These are phyloP conservation scores for Drechslera avenae DNA, from an alignment of 2,329 filamentous ascomycete genomes.

Conservation along the genomic window DNA sequence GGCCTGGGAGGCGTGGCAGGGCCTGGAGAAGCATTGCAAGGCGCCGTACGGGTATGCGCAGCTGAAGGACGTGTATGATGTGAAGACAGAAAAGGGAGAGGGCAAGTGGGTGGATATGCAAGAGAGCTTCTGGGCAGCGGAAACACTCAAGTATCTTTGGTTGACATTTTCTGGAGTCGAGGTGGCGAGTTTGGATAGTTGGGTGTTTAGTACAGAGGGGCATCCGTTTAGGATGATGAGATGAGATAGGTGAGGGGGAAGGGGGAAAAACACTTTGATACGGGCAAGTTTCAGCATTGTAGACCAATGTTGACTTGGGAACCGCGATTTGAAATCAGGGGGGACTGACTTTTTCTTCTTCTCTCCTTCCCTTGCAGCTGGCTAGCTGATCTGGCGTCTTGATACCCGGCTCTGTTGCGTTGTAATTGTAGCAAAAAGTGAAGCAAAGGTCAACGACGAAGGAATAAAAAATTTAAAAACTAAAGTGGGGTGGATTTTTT, in stretches of 20 bases:
- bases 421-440: no score
- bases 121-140: constrained; percentile 49
- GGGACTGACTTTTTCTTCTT: no score
- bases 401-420: no score
- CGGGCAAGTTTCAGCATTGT: no score
- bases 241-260: constrained; percentile 11
- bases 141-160: constrained; percentile 51
- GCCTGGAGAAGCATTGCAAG: constrained; percentile 46
- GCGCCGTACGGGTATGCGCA: constrained; percentile 48
- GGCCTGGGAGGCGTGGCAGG: constrained; percentile 51
- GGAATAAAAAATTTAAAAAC: no score
- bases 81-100: constrained; percentile 19
- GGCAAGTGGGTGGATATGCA: constrained; percentile 45
- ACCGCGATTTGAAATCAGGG: no score
- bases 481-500: no score
- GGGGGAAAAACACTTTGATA: neutral
- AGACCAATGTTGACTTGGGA: no score
- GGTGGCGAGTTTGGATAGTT: constrained; percentile 47
- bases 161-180: constrained; percentile 47
- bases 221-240: constrained; percentile 49
- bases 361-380: no score
- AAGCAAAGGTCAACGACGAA: no score
- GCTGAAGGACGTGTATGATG: constrained; percentile 43
- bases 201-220: constrained; percentile 54
- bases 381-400: neutral